These are phyloP conservation scores for Platanthera guangdongensis DNA, from an alignment of 106 monocot genomes.

Conservation along the genomic window DNA sequence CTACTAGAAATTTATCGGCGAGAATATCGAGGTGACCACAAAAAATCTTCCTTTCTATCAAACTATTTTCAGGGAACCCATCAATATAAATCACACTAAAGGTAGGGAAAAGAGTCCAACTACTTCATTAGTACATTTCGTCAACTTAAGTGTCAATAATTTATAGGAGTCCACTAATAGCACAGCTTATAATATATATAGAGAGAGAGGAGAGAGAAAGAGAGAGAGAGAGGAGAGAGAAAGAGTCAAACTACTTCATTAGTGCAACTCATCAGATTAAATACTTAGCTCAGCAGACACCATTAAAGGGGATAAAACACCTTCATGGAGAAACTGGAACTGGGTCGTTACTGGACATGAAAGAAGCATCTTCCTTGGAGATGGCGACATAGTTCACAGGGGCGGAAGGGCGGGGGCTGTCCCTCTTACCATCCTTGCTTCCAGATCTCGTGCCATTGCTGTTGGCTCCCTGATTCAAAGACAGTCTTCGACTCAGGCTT, in stretches of 20 bases:
- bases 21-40: too few relatives aligned
- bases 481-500: slow-evolving; percentile 45
- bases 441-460: slow-evolving; percentile 25
- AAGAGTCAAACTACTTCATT: slow-evolving; percentile 1
- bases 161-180: neutral
- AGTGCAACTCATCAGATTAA: slow-evolving; percentile 1
- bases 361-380: slow-evolving; percentile 6
- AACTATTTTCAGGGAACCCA: too few relatives aligned
- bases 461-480: slow-evolving; percentile 28
- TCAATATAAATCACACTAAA: too few relatives aligned
- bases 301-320: neutral
- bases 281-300: neutral
- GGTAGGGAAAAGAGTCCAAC: neutral
- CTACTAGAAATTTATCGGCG: too few relatives aligned
- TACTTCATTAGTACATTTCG: slow-evolving; percentile 3
- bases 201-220: neutral
- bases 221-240: neutral
- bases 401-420: slow-evolving; percentile 34
- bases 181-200: neutral
- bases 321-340: neutral
- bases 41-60: too few relatives aligned
- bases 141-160: neutral
- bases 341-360: neutral
- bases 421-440: slow-evolving; percentile 63
- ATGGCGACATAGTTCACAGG: slow-evolving; percentile 73